Base-by-base conservation (phyloP, 371 early-diverging fungal genomes). In the Encephalitozoon intestinalis region DNA sequence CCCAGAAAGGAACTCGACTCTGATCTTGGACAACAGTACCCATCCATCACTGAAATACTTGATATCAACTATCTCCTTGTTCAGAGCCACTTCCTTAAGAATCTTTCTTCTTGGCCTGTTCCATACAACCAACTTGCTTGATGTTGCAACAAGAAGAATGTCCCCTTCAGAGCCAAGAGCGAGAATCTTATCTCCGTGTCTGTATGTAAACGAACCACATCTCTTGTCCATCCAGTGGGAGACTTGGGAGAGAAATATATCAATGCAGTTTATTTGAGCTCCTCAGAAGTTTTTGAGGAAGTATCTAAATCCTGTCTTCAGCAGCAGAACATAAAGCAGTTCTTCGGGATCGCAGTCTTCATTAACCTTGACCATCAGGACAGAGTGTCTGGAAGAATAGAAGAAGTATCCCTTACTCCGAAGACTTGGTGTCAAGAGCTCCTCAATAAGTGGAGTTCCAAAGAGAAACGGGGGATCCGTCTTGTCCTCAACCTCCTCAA, bases 361-460 rank as follows among this genome's bases (percentile, higher is more conserved):
- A 11, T 74, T 67, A 15, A 37, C 43, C 44, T 79, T 79, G 8
- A 79, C 75, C 67, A 71, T 58, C 5, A 79, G 51, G 15, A 79
- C 41, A 23, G 54, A 58, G n/a, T 63, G 44, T 0, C 25, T 31
- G 26, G 37, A 21, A 25, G 63, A 53, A 44, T 79, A 79, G 25
- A 65, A 68, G 25, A 70, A 69, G 37, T 70, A 67, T 26, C 18
- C 75, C n/a, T 67, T 31, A 5, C 53, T 64, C 8, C 15, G 25
- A 5, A 75, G 37, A 8, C 41, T 50, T 2, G 46, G 23, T 4
- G 25, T 4, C 2, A 67, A 23, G 50, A 50, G 39, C 37, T 46
- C 49, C 7, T 26, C 15, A 68, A 64, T 37, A 26, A 23, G 31
- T 12, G 73, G 77, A 0, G 21, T 23, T 31, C 53, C 58, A 49